Evolutionary conservation across 495 filamentous ascomycete species (phyloP).

Genomic region (Trichoderma gamsii): DNA sequence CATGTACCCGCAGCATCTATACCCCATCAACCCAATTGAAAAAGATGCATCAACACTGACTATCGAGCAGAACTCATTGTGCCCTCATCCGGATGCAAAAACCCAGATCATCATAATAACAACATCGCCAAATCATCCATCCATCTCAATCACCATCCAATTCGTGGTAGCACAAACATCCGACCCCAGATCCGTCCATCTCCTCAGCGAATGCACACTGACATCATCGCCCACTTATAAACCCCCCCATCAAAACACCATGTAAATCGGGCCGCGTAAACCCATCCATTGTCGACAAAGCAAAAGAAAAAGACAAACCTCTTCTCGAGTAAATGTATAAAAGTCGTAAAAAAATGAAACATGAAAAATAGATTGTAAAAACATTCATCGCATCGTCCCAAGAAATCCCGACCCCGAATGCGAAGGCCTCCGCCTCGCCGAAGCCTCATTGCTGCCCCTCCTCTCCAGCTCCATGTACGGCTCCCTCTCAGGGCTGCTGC

Average conservation of each 20-base stretch:
- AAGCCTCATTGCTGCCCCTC: constrained; percentile 1
- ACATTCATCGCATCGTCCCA: background rate
- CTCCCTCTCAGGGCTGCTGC: constrained; percentile 10
- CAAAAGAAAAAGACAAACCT: background rate
- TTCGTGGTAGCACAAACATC: background rate
- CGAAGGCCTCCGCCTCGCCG: background rate
- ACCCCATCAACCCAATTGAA: too few relatives aligned
- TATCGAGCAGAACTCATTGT: too few relatives aligned
- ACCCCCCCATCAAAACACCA: background rate
- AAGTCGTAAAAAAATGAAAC: background rate
- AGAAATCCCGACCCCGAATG: constrained; percentile 9
- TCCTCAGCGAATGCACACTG: background rate
- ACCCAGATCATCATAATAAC: too few relatives aligned
- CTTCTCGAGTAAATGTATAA: background rate
- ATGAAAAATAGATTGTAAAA: background rate
- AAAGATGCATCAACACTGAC: too few relatives aligned
- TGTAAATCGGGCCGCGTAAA: background rate
- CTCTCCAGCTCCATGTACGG: background rate
- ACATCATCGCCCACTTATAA: background rate
- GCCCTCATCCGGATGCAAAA: too few relatives aligned
- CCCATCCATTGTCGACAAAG: background rate
- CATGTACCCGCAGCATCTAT: too few relatives aligned
- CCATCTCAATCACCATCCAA: too few relatives aligned
- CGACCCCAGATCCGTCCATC: background rate
- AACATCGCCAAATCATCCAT: too few relatives aligned